Conservation (phyloP, 2,329 filamentous ascomycete genomes). For the Dichotomopilus funicola region DNA sequence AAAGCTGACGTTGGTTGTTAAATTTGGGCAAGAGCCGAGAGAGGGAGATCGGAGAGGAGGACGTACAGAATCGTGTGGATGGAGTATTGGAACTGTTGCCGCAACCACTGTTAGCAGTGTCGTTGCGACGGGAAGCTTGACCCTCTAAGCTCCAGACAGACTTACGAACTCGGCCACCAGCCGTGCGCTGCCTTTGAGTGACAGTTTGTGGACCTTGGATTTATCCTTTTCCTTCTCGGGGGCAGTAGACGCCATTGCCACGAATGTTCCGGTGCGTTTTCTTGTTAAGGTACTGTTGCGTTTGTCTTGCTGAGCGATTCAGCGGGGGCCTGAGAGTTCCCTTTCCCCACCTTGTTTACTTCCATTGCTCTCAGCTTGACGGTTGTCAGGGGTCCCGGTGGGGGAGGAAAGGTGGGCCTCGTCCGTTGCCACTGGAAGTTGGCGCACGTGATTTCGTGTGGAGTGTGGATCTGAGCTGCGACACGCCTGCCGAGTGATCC, state of each 20-base stretch:
- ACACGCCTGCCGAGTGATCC: too few species aligned
- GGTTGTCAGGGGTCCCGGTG: conserved; percentile 4
- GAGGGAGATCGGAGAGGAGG: background rate
- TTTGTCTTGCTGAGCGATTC: too few species aligned
- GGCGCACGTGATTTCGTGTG: background rate
- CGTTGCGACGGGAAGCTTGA: background rate
- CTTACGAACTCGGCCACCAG: conserved; percentile 91
- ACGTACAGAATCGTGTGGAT: conserved; percentile 90
- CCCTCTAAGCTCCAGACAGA: conserved; percentile 18
- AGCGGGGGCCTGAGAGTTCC: background rate
- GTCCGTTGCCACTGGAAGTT: too few species aligned
- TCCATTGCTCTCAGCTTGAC: background rate
- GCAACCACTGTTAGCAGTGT: conserved; percentile 15
- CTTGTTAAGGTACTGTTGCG: too few species aligned
- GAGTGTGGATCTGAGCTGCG: too few species aligned
- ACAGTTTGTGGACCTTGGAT: conserved; percentile 90
- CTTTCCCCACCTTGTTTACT: conserved; percentile 11
- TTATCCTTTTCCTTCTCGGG: conserved; percentile 60
- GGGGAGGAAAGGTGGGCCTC: background rate
- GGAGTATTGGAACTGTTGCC: conserved; percentile 79
- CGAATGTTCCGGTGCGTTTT: background rate
- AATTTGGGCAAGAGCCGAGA: background rate
- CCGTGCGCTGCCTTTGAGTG: conserved; percentile 76
- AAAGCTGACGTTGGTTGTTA: conserved; percentile 52
- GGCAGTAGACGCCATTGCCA: conserved; percentile 11